A percentile compares a stretch with the other conserved stretches of the same genome.
Conservation (phyloP, 176 grass and related monocot genomes). For the Tuctoria greenei region DNA sequence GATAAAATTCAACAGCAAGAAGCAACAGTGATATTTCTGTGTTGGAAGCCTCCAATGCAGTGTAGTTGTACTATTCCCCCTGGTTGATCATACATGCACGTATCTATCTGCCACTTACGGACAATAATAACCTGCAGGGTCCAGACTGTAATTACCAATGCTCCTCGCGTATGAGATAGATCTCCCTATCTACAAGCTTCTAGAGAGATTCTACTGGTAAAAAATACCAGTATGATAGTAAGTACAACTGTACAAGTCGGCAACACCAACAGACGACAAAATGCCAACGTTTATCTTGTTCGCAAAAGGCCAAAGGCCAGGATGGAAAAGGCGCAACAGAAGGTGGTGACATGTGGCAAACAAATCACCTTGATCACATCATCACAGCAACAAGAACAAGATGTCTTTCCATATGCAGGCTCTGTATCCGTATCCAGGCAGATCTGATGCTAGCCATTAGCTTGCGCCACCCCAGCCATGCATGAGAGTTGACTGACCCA, state of each 20-base stretch:
- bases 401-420: too few relatives aligned
- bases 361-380: slow-evolving; percentile 15
- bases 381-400: slow-evolving; percentile 2
- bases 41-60: background rate
- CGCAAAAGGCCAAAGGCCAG: background rate
- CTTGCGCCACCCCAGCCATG: slow-evolving; percentile 4
- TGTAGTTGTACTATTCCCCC: slow-evolving; percentile 19
- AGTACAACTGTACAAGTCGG: slow-evolving; percentile 7
- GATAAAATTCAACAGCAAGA: slow-evolving; percentile 18
- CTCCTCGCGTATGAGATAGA: background rate
- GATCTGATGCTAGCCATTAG: background rate
- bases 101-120: slow-evolving; percentile 8
- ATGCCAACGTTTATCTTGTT: background rate
- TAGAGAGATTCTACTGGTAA: slow-evolving; percentile 4
- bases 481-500: slow-evolving; percentile 19
- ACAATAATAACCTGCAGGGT: background rate
- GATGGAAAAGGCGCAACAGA: too few relatives aligned
- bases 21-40: slow-evolving; percentile 11
- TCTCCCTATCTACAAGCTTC: background rate
- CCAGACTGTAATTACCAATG: background rate
- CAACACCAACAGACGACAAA: background rate
- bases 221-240: background rate
- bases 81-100: slow-evolving; percentile 13
- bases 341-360: slow-evolving; percentile 33
- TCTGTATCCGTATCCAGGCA: too few relatives aligned